A percentile compares a stretch with the other conserved stretches of the same genome.
These are phyloP conservation scores for Musa schizocarpa DNA, from an alignment of 176 grass and related monocot genomes.

Conservation along the genomic window DNA sequence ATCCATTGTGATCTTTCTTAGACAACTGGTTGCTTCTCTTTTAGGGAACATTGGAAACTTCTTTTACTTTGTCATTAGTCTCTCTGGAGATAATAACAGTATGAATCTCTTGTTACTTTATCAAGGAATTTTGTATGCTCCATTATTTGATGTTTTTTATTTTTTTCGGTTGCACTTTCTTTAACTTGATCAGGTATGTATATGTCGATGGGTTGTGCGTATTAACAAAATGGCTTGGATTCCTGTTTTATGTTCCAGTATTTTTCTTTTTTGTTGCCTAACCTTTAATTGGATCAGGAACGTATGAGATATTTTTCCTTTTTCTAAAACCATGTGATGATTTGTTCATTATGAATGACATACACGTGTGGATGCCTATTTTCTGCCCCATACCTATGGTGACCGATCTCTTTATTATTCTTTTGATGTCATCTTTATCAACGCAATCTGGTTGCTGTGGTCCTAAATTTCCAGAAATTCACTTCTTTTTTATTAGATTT, in stretches of 20 bases:
- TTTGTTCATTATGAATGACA: neutral
- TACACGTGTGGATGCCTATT: neutral
- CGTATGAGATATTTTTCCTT: too few species aligned
- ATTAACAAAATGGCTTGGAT: neutral
- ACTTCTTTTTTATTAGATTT: constrained; percentile 10
- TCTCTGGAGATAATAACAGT: too few species aligned
- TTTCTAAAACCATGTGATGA: too few species aligned
- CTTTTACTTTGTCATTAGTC: neutral
- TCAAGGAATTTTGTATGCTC: neutral
- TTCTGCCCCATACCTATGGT: neutral
- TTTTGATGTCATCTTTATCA: neutral
- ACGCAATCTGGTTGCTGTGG: neutral
- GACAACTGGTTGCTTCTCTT: neutral
- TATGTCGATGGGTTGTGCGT: neutral
- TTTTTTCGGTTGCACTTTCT: neutral
- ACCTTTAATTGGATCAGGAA: neutral
- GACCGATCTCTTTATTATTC: too few species aligned
- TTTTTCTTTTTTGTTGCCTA: neutral
- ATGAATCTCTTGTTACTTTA: too few species aligned
- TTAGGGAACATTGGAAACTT: neutral
- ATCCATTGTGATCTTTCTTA: neutral
- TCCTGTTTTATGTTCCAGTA: neutral
- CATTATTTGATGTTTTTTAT: neutral
- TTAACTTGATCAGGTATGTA: neutral
- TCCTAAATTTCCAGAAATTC: neutral